Conservation (phyloP, 176 grass and related monocot species). For the Chloris gayana region DNA sequence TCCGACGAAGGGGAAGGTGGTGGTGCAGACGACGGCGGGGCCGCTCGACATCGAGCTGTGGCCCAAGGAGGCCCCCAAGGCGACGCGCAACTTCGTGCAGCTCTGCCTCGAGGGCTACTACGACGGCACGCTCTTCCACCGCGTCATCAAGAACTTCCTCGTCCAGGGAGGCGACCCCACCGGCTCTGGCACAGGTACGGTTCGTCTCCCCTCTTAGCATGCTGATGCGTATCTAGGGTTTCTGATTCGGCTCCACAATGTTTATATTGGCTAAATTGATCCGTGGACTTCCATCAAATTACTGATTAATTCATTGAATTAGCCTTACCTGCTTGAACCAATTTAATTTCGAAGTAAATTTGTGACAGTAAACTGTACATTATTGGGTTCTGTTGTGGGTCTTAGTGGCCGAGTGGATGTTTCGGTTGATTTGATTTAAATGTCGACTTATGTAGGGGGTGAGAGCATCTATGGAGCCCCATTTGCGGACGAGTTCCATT, state of each 20-base stretch:
- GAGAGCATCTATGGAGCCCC: constrained; percentile 90
- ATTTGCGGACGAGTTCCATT: constrained; percentile 87
- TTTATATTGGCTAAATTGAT: not conserved
- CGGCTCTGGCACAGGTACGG: constrained; percentile 65
- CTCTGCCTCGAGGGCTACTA: constrained; percentile 95
- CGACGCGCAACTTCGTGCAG: constrained; percentile 91
- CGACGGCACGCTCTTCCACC: constrained; percentile 85
- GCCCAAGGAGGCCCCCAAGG: constrained; percentile 96
- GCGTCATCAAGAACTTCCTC: constrained; percentile 92
- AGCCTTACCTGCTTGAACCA: not conserved
- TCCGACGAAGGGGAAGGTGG: constrained; percentile 92
- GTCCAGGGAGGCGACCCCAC: constrained; percentile 92
- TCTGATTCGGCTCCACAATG: constrained; percentile 3
- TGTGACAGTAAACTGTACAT: too few relatives aligned
- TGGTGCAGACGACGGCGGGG: constrained; percentile 79
- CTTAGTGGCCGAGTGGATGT: not conserved
- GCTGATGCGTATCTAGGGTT: constrained; percentile 32
- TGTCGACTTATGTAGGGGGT: constrained; percentile 63
- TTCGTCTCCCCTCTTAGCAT: not conserved
- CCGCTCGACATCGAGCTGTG: constrained; percentile 92
- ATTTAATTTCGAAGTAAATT: not conserved
- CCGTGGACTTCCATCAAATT: not conserved
- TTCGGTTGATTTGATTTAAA: constrained; percentile 14
- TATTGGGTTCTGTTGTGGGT: not conserved
- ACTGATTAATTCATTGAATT: not conserved